These are phyloP conservation scores for Xylariaceae sp. DNA, from an alignment of 2,329 filamentous ascomycete species.

Conservation along the genomic window DNA sequence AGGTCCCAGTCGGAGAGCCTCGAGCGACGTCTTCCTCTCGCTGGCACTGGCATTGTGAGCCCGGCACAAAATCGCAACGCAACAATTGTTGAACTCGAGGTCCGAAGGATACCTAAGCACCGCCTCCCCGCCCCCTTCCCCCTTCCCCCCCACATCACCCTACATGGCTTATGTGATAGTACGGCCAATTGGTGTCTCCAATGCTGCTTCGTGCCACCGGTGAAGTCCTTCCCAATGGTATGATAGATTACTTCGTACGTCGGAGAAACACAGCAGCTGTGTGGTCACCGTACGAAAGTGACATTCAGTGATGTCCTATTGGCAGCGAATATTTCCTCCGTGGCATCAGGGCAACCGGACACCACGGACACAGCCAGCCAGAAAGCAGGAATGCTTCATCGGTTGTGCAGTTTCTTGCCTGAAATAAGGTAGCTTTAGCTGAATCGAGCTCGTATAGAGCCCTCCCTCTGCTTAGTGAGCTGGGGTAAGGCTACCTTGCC, in stretches of 20 bases:
- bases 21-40: background rate
- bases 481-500: background rate
- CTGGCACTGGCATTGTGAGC: background rate
- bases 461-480: background rate
- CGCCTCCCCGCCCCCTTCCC: background rate
- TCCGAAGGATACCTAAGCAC: background rate
- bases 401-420: background rate
- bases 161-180: constrained; percentile 6
- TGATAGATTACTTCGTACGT: background rate
- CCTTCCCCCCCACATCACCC: background rate
- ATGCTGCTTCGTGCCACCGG: background rate
- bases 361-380: background rate
- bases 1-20: background rate
- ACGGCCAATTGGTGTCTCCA: background rate
- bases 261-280: background rate
- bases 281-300: background rate
- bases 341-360: background rate
- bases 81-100: background rate
- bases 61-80: background rate
- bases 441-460: background rate
- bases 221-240: background rate
- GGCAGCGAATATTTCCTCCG: background rate
- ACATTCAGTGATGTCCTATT: background rate
- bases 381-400: background rate
- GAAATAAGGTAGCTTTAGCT: background rate